These are phyloP conservation scores for Saccharomyces hybrid DNA, from an alignment of 1,139 yeast species.

Conservation along the genomic window DNA sequence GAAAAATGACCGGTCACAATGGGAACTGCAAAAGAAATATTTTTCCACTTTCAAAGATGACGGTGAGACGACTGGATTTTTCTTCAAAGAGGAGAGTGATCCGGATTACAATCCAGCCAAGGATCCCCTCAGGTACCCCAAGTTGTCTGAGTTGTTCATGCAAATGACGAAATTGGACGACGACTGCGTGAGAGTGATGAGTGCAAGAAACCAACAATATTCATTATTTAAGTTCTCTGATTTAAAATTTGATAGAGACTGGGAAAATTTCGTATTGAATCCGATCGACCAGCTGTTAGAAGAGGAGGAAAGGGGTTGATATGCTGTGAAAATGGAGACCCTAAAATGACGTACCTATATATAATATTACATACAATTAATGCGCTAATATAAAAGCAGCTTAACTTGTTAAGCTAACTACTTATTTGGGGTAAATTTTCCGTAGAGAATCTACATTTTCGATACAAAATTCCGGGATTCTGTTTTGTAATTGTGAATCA, in stretches of 20 bases:
- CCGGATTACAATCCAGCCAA: slow-evolving; percentile 39
- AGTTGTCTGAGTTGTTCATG: slow-evolving; percentile 41
- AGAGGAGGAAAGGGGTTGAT: not conserved
- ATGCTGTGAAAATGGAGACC: not conserved
- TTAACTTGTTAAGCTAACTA: not conserved
- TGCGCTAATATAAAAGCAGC: not conserved
- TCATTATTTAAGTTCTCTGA: slow-evolving; percentile 63
- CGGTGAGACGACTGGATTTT: slow-evolving; percentile 54
- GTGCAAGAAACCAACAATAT: slow-evolving; percentile 45
- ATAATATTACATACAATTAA: not conserved
- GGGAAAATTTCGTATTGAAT: slow-evolving; percentile 37
- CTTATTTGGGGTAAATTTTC: not conserved
- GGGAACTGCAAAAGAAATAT: slow-evolving; percentile 19
- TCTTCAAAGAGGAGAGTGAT: slow-evolving; percentile 64
- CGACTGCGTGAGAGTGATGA: slow-evolving; percentile 37
- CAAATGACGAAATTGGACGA: slow-evolving; percentile 37
- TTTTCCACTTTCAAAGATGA: slow-evolving; percentile 17
- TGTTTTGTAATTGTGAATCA: slow-evolving; percentile 15
- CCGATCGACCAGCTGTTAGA: not conserved
- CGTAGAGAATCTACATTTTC: slow-evolving; percentile 8
- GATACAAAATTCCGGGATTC: slow-evolving; percentile 18
- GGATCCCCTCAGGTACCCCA: slow-evolving; percentile 33
- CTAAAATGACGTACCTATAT: not conserved
- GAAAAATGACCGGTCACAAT: not conserved
- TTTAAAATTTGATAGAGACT: slow-evolving; percentile 47